Evolutionary conservation across 495 filamentous ascomycete species (phyloP).

Genomic region (Trichoderma gamsii): DNA sequence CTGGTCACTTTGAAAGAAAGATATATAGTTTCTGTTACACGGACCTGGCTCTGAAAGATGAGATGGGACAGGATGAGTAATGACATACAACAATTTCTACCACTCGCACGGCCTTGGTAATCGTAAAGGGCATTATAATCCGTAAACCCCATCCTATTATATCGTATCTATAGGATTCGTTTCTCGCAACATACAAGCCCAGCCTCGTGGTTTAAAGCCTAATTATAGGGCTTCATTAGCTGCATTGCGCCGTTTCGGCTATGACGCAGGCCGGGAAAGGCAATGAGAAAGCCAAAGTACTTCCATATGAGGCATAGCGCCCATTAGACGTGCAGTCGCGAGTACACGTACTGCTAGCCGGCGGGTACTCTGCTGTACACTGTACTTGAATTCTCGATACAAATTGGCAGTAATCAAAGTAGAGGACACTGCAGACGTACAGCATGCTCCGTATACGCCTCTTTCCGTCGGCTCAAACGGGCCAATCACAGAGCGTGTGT

Average conservation of each 20-base stretch:
- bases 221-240: too few relatives aligned
- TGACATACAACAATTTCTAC: too few relatives aligned
- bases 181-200: too few relatives aligned
- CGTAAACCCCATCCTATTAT: too few relatives aligned
- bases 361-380: not conserved
- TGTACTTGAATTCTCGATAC: not conserved
- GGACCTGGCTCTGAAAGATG: too few relatives aligned
- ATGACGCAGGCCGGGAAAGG: not conserved
- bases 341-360: not conserved
- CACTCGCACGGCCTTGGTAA: too few relatives aligned
- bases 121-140: too few relatives aligned
- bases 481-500: not conserved
- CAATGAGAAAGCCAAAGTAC: not conserved
- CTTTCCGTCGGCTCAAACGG: not conserved
- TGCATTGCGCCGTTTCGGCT: not conserved
- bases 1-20: too few relatives aligned
- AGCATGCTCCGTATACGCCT: not conserved
- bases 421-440: not conserved
- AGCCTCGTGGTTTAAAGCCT: too few relatives aligned
- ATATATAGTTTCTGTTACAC: too few relatives aligned
- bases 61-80: too few relatives aligned
- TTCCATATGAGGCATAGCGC: conserved; percentile 9
- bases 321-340: not conserved
- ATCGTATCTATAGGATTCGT: too few relatives aligned
- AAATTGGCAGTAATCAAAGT: not conserved